Base-by-base conservation (phyloP, 2,329 filamentous ascomycete genomes). In the Claviceps fusiformis region DNA sequence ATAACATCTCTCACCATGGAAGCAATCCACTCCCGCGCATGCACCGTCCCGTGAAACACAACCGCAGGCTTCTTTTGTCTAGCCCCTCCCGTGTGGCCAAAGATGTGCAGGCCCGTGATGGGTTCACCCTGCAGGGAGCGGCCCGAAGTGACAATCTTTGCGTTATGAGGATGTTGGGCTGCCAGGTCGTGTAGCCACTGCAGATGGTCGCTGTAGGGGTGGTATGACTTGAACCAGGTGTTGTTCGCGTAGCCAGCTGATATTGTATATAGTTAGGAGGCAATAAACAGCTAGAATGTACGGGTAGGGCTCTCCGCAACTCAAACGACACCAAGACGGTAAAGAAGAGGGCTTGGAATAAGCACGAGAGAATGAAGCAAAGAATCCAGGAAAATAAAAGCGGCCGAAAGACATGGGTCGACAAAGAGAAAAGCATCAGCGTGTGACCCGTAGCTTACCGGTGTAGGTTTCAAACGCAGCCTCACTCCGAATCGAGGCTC, bases 51-150 rank as follows among this genome's bases (percentile, higher is more conserved):
- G 63, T 83, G 79, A 62, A 78, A 75, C 43, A 82, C 70, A 43
- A 81, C 65, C 24, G 76, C 79, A 1, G 77, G 77, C 59, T 77
- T 78, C 33, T 62, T 65, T 24, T 45, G n/a, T 15, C 24, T 27
- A 15, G 11, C 24, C 9, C 74, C 72, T 51, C 71, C 71, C 1
- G 62, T 62, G 54, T 62, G 68, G 2, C 79, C 79, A 65, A 71
- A 82, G 54, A 82, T 69, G 58, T 81, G 79, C 48, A 82, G 68
- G 0, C 83, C 87, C 9, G 79, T 77, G 54, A 91, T 89, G 54
- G 67, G 58, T 43, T 74, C 70, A 2, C 75, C 75, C 54, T 77
- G 64, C 37, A 70, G 64, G 0, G 76, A 77, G 33, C 63, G 70
- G 3, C 79, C 79, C 2, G 73, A 68, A 5, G 67, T 71, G 37